Evolutionary conservation across 352 stramenopile genomes (phyloP).

Genomic region (Thalassiosira exigua): DNA sequence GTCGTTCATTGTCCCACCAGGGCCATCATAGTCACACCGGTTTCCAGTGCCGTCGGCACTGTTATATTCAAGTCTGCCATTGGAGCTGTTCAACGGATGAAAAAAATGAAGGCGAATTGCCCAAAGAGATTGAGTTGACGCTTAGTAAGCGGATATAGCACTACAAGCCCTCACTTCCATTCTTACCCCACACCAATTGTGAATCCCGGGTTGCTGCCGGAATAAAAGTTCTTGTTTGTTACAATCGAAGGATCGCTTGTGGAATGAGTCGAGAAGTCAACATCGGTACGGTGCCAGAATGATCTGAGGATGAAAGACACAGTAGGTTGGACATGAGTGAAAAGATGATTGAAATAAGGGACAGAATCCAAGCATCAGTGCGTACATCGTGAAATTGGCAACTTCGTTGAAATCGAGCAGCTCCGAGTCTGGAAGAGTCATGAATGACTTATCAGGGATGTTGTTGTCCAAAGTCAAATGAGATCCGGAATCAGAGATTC

Average conservation of each 20-base stretch:
- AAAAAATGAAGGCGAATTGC: too few species aligned
- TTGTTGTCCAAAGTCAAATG: slow-evolving; percentile 27
- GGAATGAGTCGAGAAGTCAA: slow-evolving; percentile 10
- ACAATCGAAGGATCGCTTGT: slow-evolving; percentile 16
- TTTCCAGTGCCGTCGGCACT: slow-evolving; percentile 16
- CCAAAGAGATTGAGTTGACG: too few species aligned
- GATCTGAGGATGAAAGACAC: slow-evolving; percentile 19
- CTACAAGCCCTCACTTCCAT: too few species aligned
- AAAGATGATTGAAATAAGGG: not conserved
- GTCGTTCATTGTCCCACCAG: slow-evolving; percentile 17
- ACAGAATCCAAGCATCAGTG: not conserved
- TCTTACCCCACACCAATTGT: slow-evolving; percentile 10
- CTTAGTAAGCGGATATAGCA: too few species aligned
- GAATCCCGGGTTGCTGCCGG: slow-evolving; percentile 16
- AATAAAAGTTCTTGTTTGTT: slow-evolving; percentile 24
- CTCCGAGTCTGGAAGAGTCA: slow-evolving; percentile 16
- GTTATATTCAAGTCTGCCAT: slow-evolving; percentile 27
- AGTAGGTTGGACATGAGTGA: not conserved
- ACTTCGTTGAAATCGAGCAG: slow-evolving; percentile 10
- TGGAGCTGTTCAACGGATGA: too few species aligned
- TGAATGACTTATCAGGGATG: slow-evolving; percentile 5
- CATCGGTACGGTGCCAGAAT: slow-evolving; percentile 19
- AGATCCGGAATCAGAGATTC: not conserved
- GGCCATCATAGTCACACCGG: slow-evolving; percentile 26
- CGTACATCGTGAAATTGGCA: slow-evolving; percentile 22